Evolutionary conservation across 2,329 filamentous ascomycete genomes (phyloP), one percentile per base, ranked within the genome.

Genomic region (Paecilomyces fulvus): DNA sequence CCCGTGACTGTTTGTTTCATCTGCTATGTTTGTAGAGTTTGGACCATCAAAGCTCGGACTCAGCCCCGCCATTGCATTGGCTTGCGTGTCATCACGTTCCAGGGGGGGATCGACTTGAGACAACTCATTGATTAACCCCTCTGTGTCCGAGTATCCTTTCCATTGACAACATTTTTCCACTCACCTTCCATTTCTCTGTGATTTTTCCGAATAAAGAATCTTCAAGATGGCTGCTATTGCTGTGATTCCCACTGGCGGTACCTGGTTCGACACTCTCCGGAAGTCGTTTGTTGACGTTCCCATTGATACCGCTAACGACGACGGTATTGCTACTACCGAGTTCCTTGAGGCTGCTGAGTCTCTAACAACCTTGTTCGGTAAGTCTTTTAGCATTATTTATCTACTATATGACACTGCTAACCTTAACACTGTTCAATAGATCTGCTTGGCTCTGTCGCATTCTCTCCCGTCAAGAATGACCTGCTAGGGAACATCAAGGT

Each of bases 321-420:
- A 90, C 77, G 88, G 85, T 59, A 85, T 97, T 67, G 77, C 84
- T 55, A 97, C 94, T 51, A 83, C 83, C 57, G 85, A 95, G 72
- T 99, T 97, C 76, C 87, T 97, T 61, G 89, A 95, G 63, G 94
- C 94, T 57, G 83, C 90, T 54, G 91, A 96, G 81, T 86, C 89
- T 56, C 77, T 97, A 72, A 88, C 88, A 54, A 88, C 85, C 60
- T 84, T 99, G 60, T 97, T 97, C 69, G 90, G 90, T 94, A 74
- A 28, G 75, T 63, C 30, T 9, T 43, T 43, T 5, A 23, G 11
- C 9, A 21, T 25, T 25, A 43, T 43, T 12, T 12, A 43, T 9
- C 10, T 23, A 6, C 10, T n/a, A 37, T 43, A 20, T 2, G 7
- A 20, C 54, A 14, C 30, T 14, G 23, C 11, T 31, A 51, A 37